phyloP scores from a whole-genome alignment of 2,329 filamentous ascomycete genomes.

The Nannizziopsis arthrosporioides region DNA sequence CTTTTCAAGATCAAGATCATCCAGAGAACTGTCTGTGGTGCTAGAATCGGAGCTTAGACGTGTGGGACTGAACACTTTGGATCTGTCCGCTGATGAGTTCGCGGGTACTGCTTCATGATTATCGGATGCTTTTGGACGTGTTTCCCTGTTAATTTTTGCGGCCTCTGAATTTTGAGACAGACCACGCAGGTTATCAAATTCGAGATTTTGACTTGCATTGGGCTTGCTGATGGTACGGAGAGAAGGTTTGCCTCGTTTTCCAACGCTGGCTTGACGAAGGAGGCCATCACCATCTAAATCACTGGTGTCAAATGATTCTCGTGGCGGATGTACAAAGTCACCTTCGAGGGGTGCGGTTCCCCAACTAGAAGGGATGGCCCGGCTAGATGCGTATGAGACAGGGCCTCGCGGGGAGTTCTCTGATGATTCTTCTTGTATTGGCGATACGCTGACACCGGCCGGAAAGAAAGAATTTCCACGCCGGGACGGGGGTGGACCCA shows the following conservation, averaged over 20 bases:
- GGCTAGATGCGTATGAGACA: slow-evolving; percentile 58
- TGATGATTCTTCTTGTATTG: slow-evolving; percentile 61
- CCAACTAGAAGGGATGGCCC: slow-evolving; percentile 60
- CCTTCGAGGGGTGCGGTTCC: slow-evolving; percentile 32
- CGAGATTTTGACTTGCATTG: slow-evolving; percentile 6
- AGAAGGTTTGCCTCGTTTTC: slow-evolving; percentile 23
- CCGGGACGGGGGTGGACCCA: slow-evolving; percentile 21
- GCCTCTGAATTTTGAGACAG: not conserved
- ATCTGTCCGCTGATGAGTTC: not conserved
- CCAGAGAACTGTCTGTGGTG: slow-evolving; percentile 19
- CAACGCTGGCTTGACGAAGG: slow-evolving; percentile 24
- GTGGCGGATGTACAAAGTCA: slow-evolving; percentile 1
- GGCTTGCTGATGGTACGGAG: slow-evolving; percentile 22
- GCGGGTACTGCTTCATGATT: not conserved
- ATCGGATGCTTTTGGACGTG: slow-evolving; percentile 1
- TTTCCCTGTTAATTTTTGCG: not conserved
- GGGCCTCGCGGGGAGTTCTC: slow-evolving; percentile 41
- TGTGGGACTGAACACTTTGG: not conserved
- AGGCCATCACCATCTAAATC: slow-evolving; percentile 18
- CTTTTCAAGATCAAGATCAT: slow-evolving; percentile 27
- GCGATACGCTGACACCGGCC: slow-evolving; percentile 56
- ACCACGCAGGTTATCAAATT: not conserved
- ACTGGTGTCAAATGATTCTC: slow-evolving; percentile 3
- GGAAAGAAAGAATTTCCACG: slow-evolving; percentile 41
- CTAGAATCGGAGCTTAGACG: slow-evolving; percentile 17